A percentile compares a stretch with the other conserved stretches of the same genome.
phyloP scores from a whole-genome alignment of 805 yeast genomes.

The Novakomyces olei region DNA sequence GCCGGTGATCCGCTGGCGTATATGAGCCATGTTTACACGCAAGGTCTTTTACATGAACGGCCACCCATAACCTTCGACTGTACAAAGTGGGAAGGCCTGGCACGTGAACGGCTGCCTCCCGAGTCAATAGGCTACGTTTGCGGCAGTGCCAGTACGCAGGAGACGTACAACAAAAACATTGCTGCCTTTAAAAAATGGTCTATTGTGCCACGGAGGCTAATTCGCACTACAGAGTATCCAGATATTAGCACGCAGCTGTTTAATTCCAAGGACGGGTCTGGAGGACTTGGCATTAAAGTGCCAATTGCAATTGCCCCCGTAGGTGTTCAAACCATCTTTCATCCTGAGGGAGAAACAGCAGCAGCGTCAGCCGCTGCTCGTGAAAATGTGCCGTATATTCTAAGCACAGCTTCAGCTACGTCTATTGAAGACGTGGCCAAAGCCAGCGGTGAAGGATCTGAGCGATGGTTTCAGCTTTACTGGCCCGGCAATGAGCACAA shows the following conservation, averaged over 20 bases:
- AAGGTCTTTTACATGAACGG: background rate
- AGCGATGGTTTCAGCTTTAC: slow-evolving; percentile 10
- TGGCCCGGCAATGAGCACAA: slow-evolving; percentile 9
- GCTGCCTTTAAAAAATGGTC: slow-evolving; percentile 7
- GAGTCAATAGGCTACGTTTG: background rate
- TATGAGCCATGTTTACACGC: background rate
- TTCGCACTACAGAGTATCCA: slow-evolving; percentile 5
- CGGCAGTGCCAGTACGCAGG: slow-evolving; percentile 5
- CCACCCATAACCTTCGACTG: slow-evolving; percentile 1
- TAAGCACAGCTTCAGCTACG: slow-evolving; percentile 12
- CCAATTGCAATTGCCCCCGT: slow-evolving; percentile 14
- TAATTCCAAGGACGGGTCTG: too few species aligned
- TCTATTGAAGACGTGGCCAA: slow-evolving; percentile 9
- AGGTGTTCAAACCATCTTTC: slow-evolving; percentile 13
- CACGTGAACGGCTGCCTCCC: background rate
- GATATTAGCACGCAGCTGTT: slow-evolving; percentile 9
- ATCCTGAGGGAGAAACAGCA: slow-evolving; percentile 13
- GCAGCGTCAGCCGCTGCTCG: slow-evolving; percentile 13
- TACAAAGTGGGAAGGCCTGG: background rate
- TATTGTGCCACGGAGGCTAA: slow-evolving; percentile 7
- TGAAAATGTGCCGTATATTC: slow-evolving; percentile 13
- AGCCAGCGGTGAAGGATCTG: slow-evolving; percentile 7
- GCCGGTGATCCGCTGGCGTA: background rate
- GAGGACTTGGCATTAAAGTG: slow-evolving; percentile 11
- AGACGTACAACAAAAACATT: slow-evolving; percentile 7